Base-by-base conservation (phyloP, 495 filamentous ascomycete genomes). In the Hypoxylon subgilvum region DNA sequence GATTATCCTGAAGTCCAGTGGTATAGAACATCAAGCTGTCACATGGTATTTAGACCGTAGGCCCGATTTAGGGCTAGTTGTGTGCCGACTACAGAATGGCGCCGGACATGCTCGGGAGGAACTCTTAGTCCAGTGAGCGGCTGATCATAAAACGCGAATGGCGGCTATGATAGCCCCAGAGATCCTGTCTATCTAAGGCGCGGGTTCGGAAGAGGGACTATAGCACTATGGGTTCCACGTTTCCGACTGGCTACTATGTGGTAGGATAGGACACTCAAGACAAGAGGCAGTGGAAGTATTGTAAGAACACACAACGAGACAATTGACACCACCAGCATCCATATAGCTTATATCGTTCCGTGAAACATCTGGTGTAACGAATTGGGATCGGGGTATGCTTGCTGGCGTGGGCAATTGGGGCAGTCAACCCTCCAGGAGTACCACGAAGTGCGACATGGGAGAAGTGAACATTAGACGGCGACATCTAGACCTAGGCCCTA, bases 271-370 rank as follows among this genome's bases (percentile, higher is more conserved):
- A 13, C 31, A 31, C 51, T 55, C 49, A 27, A 51, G 23, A 52
- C 43, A 57, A 39, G 31, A 19, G n/a, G n/a, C n/a, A n/a, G 23
- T 43, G 21, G 25, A 32, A 54, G 6, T 45, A 53, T 40, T 13
- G 38, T 44, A 44, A 42, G 50, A 54, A 49, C 19, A 35, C 55
- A 41, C 49, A 53, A 49, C 25, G 42, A 50, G 32, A 51, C 53
- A 42, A 51, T 57, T 45, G 61, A 50, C 44, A 58, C 42, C 27
- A 40, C 54, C 40, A 45, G 54, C 25, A 50, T 38, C 61, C 49
- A 54, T 63, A 52, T 58, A 64, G 43, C 49, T 64, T 64, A 64
- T 64, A 58, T 54, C 47, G 44, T 17, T 31, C 61, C 36, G 61
- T 58, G 61, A 54, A 64, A 64, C 61, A 64, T 51, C 31, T 35